These are phyloP conservation scores for Solanum chmielewskii DNA, from an alignment of 257 asterid genomes.

Conservation along the genomic window DNA sequence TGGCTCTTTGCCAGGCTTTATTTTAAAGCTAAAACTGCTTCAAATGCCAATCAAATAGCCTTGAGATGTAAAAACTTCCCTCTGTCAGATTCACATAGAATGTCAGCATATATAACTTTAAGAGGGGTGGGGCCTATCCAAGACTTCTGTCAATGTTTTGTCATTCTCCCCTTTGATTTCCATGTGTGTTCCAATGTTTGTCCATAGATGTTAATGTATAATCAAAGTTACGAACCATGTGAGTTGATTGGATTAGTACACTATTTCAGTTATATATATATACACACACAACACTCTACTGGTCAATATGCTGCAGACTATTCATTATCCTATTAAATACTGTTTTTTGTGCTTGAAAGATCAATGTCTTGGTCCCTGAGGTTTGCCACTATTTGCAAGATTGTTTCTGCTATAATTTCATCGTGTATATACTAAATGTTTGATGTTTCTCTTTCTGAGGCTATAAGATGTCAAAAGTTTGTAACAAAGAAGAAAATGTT, in stretches of 20 bases:
- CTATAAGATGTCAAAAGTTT: neutral
- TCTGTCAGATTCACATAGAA: neutral
- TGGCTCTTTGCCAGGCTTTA: neutral
- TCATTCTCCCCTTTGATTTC: neutral
- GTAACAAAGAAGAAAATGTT: neutral
- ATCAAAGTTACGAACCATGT: neutral
- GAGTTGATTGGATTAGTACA: neutral
- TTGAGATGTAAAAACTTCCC: neutral
- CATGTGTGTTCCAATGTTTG: neutral
- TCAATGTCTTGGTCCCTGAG: neutral
- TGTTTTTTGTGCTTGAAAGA: neutral
- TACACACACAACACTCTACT: neutral
- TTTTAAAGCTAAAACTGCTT: neutral
- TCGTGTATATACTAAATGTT: neutral
- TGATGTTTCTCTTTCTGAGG: neutral
- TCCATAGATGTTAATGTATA: neutral
- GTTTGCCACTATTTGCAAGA: neutral
- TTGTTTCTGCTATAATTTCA: neutral
- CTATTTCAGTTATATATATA: neutral
- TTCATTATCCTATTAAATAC: neutral
- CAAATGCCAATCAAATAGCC: neutral
- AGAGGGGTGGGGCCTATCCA: neutral
- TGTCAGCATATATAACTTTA: neutral
- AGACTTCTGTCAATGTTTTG: neutral
- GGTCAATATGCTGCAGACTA: neutral